These are phyloP conservation scores for Epichloe hybrida DNA, from an alignment of 2,329 filamentous ascomycete genomes.

Conservation along the genomic window DNA sequence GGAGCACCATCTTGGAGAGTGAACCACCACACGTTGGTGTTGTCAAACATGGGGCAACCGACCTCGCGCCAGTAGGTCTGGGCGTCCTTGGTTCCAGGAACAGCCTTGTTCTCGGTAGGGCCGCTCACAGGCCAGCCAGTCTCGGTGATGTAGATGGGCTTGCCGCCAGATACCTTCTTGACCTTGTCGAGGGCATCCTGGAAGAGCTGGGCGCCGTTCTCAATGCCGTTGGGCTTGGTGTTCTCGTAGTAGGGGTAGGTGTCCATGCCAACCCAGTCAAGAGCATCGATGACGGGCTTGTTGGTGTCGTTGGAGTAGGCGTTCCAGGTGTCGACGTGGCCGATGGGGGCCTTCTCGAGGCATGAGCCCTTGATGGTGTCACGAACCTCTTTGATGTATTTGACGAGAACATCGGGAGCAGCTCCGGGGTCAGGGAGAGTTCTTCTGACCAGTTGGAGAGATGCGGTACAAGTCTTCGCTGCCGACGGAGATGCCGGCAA, in stretches of 20 bases:
- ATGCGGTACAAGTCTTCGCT: constrained; percentile 77
- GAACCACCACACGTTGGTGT: constrained; percentile 62
- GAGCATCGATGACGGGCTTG: constrained; percentile 50
- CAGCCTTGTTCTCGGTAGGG: constrained; percentile 43
- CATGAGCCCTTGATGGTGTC: constrained; percentile 48
- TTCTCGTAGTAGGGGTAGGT: constrained; percentile 76
- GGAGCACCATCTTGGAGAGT: constrained; percentile 55
- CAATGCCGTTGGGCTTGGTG: constrained; percentile 52
- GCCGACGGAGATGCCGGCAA: constrained; percentile 75
- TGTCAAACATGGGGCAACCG: constrained; percentile 56
- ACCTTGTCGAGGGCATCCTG: constrained; percentile 50
- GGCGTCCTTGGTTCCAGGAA: constrained; percentile 54
- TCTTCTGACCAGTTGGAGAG: constrained; percentile 54
- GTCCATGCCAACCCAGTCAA: constrained; percentile 74
- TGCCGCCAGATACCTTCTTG: constrained; percentile 43
- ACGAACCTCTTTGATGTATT: constrained; percentile 59
- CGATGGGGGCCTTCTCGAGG: constrained; percentile 46
- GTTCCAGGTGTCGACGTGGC: constrained; percentile 86
- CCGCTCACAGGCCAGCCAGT: constrained; percentile 77
- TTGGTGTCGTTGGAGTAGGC: constrained; percentile 64
- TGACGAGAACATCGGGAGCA: constrained; percentile 45
- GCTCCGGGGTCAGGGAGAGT: constrained; percentile 50
- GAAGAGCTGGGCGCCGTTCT: constrained; percentile 52
- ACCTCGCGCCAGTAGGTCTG: constrained; percentile 70
- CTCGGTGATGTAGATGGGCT: constrained; percentile 76